phyloP scores from a whole-genome alignment of 2,329 filamentous ascomycete species.

The Xylariomycetidae sp. region DNA sequence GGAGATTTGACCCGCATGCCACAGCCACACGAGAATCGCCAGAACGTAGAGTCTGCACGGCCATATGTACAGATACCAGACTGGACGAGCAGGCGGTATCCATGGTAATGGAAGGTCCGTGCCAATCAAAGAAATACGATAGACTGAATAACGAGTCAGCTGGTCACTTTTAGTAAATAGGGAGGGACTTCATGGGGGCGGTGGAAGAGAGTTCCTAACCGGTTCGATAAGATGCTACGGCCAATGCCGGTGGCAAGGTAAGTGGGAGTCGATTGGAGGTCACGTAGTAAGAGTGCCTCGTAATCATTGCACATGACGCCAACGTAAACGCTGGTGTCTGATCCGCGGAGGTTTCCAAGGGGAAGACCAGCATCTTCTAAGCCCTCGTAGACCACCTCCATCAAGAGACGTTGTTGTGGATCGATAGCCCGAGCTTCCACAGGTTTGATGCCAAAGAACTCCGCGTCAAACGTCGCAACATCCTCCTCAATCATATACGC shows the following conservation, averaged over 20 bases:
- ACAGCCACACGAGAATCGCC: slow-evolving; percentile 3
- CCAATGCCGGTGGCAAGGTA: slow-evolving; percentile 21
- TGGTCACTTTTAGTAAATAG: too few species aligned
- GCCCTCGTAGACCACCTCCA: slow-evolving; percentile 7
- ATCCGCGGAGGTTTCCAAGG: slow-evolving; percentile 2
- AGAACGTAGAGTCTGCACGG: slow-evolving; percentile 1
- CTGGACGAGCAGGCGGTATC: slow-evolving; percentile 12
- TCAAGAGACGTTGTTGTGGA: slow-evolving; percentile 5
- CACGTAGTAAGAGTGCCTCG: slow-evolving; percentile 5
- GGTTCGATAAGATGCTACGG: slow-evolving; percentile 28
- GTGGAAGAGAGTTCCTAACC: too few species aligned
- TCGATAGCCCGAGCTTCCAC: slow-evolving; percentile 6
- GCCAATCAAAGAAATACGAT: slow-evolving; percentile 30
- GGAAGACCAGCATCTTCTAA: slow-evolving; percentile 3
- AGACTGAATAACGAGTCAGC: too few species aligned
- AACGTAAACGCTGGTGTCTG: slow-evolving; percentile 3
- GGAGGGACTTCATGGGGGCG: too few species aligned
- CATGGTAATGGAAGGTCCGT: slow-evolving; percentile 33
- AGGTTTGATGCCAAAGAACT: slow-evolving; percentile 11
- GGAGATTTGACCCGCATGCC: slow-evolving; percentile 1
- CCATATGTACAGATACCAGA: slow-evolving; percentile 6
- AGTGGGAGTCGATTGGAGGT: slow-evolving; percentile 9
- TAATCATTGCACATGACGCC: slow-evolving; percentile 9
- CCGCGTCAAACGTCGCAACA: slow-evolving; percentile 19
- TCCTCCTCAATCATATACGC: slow-evolving; percentile 30